Conservation (phyloP, 768 basidiomycete species). For the Pisolithus orientalis region DNA sequence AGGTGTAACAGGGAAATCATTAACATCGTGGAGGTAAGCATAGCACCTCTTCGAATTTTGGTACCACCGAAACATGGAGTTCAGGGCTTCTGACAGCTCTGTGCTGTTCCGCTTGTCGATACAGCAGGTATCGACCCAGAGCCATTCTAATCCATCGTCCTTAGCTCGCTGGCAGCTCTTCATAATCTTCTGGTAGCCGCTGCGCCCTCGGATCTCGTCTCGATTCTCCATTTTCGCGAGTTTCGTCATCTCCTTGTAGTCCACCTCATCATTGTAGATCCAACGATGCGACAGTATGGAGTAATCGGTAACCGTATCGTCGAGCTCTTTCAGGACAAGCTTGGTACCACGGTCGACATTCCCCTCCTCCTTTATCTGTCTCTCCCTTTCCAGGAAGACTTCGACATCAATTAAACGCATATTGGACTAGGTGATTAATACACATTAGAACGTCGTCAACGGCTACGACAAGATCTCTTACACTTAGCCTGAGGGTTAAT, state of each 20-base stretch:
- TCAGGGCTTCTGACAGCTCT: no score
- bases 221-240: neutral
- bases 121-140: no score
- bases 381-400: neutral
- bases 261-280: neutral
- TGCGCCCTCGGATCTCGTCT: neutral
- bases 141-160: no score
- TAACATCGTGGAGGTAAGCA: neutral
- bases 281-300: slow-evolving; percentile 3
- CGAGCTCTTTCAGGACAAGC: neutral
- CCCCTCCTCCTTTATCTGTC: neutral
- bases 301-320: neutral
- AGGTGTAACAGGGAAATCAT: no score
- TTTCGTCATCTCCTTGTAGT: neutral
- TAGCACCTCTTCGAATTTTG: no score
- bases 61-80: no score
- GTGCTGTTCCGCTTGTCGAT: no score
- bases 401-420: neutral
- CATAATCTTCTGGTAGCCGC: neutral
- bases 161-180: no score
- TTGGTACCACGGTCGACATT: neutral
- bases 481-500: no score
- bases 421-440: no score
- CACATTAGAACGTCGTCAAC: no score
- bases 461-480: no score